phyloP scores from a whole-genome alignment of 768 basidiomycete genomes.

The Lentinula sp. region DNA sequence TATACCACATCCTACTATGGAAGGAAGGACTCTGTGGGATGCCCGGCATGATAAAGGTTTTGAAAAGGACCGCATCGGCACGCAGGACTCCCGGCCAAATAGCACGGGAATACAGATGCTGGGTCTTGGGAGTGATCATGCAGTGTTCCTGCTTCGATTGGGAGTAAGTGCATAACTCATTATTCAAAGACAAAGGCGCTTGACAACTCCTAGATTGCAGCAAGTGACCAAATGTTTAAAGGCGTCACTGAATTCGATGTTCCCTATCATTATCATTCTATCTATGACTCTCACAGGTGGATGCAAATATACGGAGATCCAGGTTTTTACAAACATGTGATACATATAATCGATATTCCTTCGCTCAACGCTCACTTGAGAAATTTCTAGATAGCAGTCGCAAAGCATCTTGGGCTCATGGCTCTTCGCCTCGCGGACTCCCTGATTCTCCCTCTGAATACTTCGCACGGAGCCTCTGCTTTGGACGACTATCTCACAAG shows the following conservation, averaged over 20 bases:
- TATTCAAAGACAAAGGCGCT: neutral
- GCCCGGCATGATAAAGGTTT: slow-evolving; percentile 57
- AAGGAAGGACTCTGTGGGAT: slow-evolving; percentile 64
- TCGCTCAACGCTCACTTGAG: neutral
- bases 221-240: slow-evolving; percentile 34
- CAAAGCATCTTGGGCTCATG: slow-evolving; percentile 52
- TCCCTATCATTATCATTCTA: slow-evolving; percentile 70
- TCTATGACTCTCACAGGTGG: slow-evolving; percentile 70
- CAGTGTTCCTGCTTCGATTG: slow-evolving; percentile 81
- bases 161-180: slow-evolving; percentile 31
- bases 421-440: slow-evolving; percentile 45
- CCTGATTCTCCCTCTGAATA: slow-evolving; percentile 63
- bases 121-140: slow-evolving; percentile 87
- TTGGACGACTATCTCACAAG: slow-evolving; percentile 11
- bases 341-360: slow-evolving; percentile 1
- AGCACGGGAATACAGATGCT: slow-evolving; percentile 48
- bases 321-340: slow-evolving; percentile 67
- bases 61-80: slow-evolving; percentile 21
- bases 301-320: slow-evolving; percentile 74
- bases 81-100: slow-evolving; percentile 17
- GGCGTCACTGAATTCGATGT: slow-evolving; percentile 38
- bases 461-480: slow-evolving; percentile 57
- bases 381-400: slow-evolving; percentile 39
- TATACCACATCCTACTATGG: slow-evolving; percentile 11
- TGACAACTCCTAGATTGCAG: slow-evolving; percentile 28